phyloP scores from a whole-genome alignment of 495 filamentous ascomycete species.

The Hypoxylon trugodes region DNA sequence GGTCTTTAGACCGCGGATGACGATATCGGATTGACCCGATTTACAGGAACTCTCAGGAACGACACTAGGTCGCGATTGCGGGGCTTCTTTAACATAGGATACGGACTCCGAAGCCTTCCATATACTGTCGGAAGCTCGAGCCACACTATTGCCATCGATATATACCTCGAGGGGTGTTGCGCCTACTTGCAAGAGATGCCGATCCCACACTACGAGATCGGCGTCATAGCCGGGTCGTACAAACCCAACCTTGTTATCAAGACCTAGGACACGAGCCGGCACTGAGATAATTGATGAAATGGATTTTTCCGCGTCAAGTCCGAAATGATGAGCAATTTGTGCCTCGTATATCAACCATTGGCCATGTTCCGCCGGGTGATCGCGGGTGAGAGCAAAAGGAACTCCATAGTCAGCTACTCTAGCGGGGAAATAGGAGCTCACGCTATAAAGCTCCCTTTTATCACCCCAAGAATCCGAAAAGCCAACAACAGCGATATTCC shows the following conservation, averaged over 20 bases:
- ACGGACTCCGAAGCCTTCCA: slow-evolving; percentile 16
- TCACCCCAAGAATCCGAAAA: slow-evolving; percentile 62
- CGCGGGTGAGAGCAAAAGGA: slow-evolving; percentile 59
- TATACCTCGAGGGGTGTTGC: slow-evolving; percentile 63
- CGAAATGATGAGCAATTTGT: slow-evolving; percentile 58
- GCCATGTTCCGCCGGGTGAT: slow-evolving; percentile 51
- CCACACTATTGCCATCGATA: slow-evolving; percentile 55
- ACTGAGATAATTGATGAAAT: slow-evolving; percentile 59
- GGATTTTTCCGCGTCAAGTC: slow-evolving; percentile 55
- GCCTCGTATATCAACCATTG: slow-evolving; percentile 58
- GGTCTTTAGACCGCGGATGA: slow-evolving; percentile 18
- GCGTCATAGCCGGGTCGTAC: slow-evolving; percentile 60
- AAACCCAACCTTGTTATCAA: slow-evolving; percentile 58
- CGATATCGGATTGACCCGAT: slow-evolving; percentile 23
- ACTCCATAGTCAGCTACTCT: slow-evolving; percentile 58
- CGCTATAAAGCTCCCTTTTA: slow-evolving; percentile 61
- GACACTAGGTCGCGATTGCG: slow-evolving; percentile 39
- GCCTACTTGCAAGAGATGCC: slow-evolving; percentile 59
- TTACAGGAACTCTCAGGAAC: slow-evolving; percentile 8
- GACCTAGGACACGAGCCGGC: slow-evolving; percentile 57
- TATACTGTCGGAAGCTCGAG: slow-evolving; percentile 19
- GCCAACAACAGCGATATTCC: slow-evolving; percentile 44
- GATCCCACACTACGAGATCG: slow-evolving; percentile 65
- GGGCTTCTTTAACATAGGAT: slow-evolving; percentile 19
- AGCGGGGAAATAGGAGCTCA: slow-evolving; percentile 57